Evolutionary conservation across 352 stramenopile genomes (phyloP).

Genomic region (Globisporangium splendens): DNA sequence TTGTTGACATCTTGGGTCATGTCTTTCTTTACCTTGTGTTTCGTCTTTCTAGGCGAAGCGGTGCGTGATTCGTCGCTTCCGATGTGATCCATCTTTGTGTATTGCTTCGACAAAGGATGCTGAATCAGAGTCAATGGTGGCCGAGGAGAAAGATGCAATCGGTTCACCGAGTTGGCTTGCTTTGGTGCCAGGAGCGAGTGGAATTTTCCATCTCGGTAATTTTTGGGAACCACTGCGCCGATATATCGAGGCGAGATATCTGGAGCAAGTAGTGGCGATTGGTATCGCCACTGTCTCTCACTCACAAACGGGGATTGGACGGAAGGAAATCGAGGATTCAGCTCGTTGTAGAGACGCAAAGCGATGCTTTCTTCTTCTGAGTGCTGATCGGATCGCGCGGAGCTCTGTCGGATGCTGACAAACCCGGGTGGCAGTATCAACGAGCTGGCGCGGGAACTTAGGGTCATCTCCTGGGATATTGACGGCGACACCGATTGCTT

Average conservation of each 20-base stretch:
- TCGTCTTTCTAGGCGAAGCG: neutral
- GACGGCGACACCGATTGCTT: neutral
- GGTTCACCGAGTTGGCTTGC: slow-evolving; percentile 49
- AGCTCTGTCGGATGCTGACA: neutral
- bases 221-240: slow-evolving; percentile 45
- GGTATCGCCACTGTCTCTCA: slow-evolving; percentile 53
- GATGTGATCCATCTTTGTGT: slow-evolving; percentile 5
- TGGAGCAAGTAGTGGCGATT: slow-evolving; percentile 40
- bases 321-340: slow-evolving; percentile 64
- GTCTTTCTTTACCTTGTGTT: neutral
- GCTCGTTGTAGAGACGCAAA: slow-evolving; percentile 34
- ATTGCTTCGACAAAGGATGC: slow-evolving; percentile 24
- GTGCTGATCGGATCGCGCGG: neutral
- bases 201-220: slow-evolving; percentile 54
- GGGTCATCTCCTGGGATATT: neutral
- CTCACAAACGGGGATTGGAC: slow-evolving; percentile 36
- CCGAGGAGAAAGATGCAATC: slow-evolving; percentile 33
- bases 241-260: slow-evolving; percentile 52
- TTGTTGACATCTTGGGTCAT: neutral
- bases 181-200: slow-evolving; percentile 36
- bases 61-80: slow-evolving; percentile 7
- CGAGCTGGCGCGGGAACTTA: neutral
- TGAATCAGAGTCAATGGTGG: slow-evolving; percentile 12
- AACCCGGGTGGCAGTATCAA: neutral
- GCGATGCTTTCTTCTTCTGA: slow-evolving; percentile 8